These are phyloP conservation scores for Plectosphaerella sp. DNA, from an alignment of 2,329 filamentous ascomycete genomes.

Conservation along the genomic window DNA sequence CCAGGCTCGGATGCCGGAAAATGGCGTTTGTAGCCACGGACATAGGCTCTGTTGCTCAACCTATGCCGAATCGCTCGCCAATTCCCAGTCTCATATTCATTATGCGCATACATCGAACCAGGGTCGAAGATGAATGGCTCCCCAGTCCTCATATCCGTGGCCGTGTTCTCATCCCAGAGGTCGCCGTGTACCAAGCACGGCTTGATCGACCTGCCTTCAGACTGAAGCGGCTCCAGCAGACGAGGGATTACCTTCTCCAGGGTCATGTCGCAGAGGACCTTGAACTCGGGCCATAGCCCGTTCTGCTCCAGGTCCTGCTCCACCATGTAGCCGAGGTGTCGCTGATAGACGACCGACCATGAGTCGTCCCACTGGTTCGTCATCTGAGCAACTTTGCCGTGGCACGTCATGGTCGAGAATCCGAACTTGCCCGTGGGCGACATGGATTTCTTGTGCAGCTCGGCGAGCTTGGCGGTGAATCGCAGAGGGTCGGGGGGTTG, in stretches of 20 bases:
- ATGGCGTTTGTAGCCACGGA: too few relatives aligned
- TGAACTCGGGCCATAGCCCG: conserved; percentile 9
- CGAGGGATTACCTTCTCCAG: conserved; percentile 22
- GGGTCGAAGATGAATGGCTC: conserved; percentile 25
- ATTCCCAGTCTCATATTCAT: conserved; percentile 23
- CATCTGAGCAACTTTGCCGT: conserved; percentile 24
- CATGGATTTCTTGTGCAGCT: background rate
- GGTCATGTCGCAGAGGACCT: too few relatives aligned
- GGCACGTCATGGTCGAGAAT: conserved; percentile 27
- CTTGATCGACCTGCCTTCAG: too few relatives aligned
- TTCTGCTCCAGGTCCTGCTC: too few relatives aligned
- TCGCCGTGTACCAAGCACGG: conserved; percentile 27
- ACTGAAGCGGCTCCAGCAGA: conserved; percentile 22
- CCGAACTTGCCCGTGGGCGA: background rate
- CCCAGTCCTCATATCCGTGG: conserved; percentile 18
- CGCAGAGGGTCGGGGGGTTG: conserved; percentile 13
- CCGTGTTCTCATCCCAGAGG: conserved; percentile 27
- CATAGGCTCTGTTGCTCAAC: too few relatives aligned
- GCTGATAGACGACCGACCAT: conserved; percentile 22
- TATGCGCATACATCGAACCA: conserved; percentile 25
- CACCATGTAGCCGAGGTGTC: too few relatives aligned
- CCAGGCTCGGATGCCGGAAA: too few relatives aligned
- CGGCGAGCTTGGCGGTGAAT: conserved; percentile 18
- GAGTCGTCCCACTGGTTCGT: too few relatives aligned
- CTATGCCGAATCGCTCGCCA: too few relatives aligned